phyloP scores from a whole-genome alignment of 768 basidiomycete species.

The Postia placenta region DNA sequence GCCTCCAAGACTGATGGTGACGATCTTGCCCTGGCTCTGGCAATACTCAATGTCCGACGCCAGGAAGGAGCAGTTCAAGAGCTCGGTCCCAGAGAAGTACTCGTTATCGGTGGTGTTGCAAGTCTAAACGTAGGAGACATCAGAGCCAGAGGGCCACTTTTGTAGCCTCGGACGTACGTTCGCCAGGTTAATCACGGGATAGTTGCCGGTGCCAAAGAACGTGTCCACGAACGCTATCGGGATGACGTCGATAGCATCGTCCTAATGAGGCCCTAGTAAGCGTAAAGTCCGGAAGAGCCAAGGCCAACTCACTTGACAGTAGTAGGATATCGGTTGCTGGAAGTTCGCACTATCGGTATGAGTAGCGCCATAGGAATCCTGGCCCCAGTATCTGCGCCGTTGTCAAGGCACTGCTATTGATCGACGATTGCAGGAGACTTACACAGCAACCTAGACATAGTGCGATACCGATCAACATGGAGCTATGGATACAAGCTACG shows the following conservation, averaged over 20 bases:
- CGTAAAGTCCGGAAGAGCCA: too few species aligned
- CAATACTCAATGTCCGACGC: constrained; percentile 39
- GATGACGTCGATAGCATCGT: constrained; percentile 61
- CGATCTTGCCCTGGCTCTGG: constrained; percentile 39
- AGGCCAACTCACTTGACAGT: constrained; percentile 44
- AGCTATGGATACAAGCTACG: background rate
- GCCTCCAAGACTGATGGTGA: constrained; percentile 42
- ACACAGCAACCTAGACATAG: constrained; percentile 48
- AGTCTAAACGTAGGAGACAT: constrained; percentile 22
- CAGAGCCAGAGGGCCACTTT: background rate
- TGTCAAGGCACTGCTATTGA: constrained; percentile 1
- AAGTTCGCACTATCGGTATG: constrained; percentile 45
- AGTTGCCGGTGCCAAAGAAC: constrained; percentile 58
- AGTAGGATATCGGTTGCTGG: constrained; percentile 57
- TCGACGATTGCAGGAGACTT: constrained; percentile 16
- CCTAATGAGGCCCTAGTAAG: constrained; percentile 36
- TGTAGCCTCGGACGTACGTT: constrained; percentile 37
- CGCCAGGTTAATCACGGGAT: constrained; percentile 62
- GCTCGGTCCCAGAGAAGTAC: constrained; percentile 36
- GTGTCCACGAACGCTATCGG: constrained; percentile 64
- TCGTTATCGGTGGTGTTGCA: constrained; percentile 35
- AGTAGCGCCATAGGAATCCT: constrained; percentile 66
- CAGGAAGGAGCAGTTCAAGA: constrained; percentile 32
- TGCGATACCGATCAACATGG: background rate
- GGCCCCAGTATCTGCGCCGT: constrained; percentile 59